These are phyloP conservation scores for Cryptococcus floricola DNA, from an alignment of 1,284 basidiomycete species.

Conservation along the genomic window DNA sequence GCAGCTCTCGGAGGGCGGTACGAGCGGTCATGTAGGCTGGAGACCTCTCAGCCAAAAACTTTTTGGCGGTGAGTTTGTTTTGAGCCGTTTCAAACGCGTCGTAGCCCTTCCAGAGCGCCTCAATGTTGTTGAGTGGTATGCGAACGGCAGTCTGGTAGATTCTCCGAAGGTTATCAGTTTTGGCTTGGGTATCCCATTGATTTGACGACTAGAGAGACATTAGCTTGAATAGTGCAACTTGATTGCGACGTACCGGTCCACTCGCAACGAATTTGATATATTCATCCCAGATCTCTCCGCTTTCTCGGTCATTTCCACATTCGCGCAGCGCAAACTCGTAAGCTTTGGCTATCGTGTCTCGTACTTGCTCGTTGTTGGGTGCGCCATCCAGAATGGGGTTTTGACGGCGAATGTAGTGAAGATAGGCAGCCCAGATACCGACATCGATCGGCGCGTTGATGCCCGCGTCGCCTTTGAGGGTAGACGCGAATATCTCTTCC, in stretches of 20 bases:
- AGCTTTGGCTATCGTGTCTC: constrained; percentile 75
- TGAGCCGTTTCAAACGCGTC: constrained; percentile 88
- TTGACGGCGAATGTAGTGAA: constrained; percentile 50
- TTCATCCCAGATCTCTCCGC: constrained; percentile 58
- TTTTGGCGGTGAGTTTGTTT: constrained; percentile 93
- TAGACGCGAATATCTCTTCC: constrained; percentile 36
- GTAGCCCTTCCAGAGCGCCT: constrained; percentile 90
- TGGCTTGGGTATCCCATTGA: constrained; percentile 93
- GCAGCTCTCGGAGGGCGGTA: constrained; percentile 77
- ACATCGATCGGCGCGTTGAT: constrained; percentile 47
- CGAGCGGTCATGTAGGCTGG: constrained; percentile 90
- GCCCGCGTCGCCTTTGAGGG: constrained; percentile 37
- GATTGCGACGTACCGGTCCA: constrained; percentile 4
- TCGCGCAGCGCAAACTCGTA: constrained; percentile 92
- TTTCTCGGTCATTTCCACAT: constrained; percentile 67
- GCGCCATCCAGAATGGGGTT: constrained; percentile 42
- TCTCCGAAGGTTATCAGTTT: constrained; percentile 87
- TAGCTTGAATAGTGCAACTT: background rate
- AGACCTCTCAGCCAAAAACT: constrained; percentile 82
- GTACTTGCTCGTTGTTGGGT: constrained; percentile 53
- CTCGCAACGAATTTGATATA: constrained; percentile 74
- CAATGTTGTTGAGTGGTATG: constrained; percentile 89
- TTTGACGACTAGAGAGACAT: constrained; percentile 56
- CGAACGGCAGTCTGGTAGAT: constrained; percentile 90
- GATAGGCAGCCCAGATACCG: constrained; percentile 49